These are phyloP conservation scores for Diplodia seriata DNA, from an alignment of 2,329 filamentous ascomycete species.

Conservation along the genomic window DNA sequence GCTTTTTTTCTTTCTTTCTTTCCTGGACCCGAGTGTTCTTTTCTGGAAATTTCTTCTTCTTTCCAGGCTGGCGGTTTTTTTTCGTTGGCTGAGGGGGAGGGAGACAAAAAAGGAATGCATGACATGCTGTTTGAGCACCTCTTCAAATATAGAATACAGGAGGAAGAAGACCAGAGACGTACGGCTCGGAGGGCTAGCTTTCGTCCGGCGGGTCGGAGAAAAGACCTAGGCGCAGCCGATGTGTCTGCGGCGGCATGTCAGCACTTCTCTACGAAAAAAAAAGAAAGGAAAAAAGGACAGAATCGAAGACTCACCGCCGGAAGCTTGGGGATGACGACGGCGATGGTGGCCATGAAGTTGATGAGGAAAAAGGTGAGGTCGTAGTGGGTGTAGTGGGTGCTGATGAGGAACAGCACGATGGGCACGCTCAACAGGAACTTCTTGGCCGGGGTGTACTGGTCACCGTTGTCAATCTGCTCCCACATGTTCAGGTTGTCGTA, in stretches of 20 bases:
- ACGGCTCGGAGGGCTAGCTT: conserved; percentile 27
- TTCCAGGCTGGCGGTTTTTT: conserved; percentile 20
- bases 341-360: conserved; percentile 91
- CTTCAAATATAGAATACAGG: conserved; percentile 32
- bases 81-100: not conserved
- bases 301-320: conserved; percentile 90
- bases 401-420: conserved; percentile 91
- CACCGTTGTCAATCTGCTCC: conserved; percentile 99
- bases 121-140: conserved; percentile 31
- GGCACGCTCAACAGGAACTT: conserved; percentile 96
- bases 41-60: conserved; percentile 8
- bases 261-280: too few relatives aligned
- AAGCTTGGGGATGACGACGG: conserved; percentile 93
- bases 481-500: conserved; percentile 99
- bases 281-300: too few relatives aligned
- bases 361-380: conserved; percentile 96
- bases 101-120: conserved; percentile 25
- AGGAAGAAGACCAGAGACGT: conserved; percentile 30
- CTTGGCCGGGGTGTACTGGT: conserved; percentile 98
- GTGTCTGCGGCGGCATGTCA: conserved; percentile 40
- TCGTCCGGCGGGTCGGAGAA: conserved; percentile 50
- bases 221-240: conserved; percentile 49
- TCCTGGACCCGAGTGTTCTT: conserved; percentile 18
- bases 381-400: conserved; percentile 99
- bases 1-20: not conserved